A percentile compares a stretch with the other conserved stretches of the same genome.
Conservation (phyloP, 352 stramenopile genomes). For the Pythium coloratum region DNA sequence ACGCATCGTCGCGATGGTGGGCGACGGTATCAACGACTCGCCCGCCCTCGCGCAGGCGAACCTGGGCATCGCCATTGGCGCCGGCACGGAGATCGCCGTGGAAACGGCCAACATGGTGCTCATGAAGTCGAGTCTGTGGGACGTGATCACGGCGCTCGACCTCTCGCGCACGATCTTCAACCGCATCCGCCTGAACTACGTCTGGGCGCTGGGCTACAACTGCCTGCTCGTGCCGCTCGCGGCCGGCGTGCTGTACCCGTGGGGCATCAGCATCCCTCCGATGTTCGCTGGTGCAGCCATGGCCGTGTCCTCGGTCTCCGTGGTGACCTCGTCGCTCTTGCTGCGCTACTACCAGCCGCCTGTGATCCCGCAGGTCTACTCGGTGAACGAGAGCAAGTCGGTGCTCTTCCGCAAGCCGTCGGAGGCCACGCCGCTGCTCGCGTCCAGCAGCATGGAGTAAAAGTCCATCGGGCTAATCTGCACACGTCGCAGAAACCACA, state of each 20-base stretch:
- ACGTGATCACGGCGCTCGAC: conserved; percentile 97
- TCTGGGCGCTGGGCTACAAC: conserved; percentile 99
- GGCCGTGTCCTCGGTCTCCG: conserved; percentile 96
- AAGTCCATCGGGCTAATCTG: conserved; percentile 32
- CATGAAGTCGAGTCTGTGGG: conserved; percentile 88
- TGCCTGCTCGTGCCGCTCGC: conserved; percentile 95
- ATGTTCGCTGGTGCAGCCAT: conserved; percentile 96
- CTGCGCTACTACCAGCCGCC: conserved; percentile 91
- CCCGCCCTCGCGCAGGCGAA: conserved; percentile 96
- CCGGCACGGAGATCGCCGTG: conserved; percentile 96
- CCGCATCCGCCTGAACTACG: conserved; percentile 97
- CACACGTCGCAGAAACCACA: conserved; percentile 24
- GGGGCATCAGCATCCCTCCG: conserved; percentile 92
- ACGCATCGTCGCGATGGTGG: conserved; percentile 94
- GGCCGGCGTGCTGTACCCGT: conserved; percentile 96
- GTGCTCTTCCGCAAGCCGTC: conserved; percentile 83
- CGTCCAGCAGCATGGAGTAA: conserved; percentile 56
- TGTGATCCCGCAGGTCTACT: conserved; percentile 54
- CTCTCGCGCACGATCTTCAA: conserved; percentile 96
- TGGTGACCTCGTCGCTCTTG: conserved; percentile 94
- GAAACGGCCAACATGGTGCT: conserved; percentile 96
- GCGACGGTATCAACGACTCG: conserved; percentile 98
- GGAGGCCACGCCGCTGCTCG: conserved; percentile 67
- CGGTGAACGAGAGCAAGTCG: conserved; percentile 68
- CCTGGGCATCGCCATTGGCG: conserved; percentile 96